Base-by-base conservation (phyloP, 1,284 basidiomycete genomes). In the Phaffia rhodozyma region DNA sequence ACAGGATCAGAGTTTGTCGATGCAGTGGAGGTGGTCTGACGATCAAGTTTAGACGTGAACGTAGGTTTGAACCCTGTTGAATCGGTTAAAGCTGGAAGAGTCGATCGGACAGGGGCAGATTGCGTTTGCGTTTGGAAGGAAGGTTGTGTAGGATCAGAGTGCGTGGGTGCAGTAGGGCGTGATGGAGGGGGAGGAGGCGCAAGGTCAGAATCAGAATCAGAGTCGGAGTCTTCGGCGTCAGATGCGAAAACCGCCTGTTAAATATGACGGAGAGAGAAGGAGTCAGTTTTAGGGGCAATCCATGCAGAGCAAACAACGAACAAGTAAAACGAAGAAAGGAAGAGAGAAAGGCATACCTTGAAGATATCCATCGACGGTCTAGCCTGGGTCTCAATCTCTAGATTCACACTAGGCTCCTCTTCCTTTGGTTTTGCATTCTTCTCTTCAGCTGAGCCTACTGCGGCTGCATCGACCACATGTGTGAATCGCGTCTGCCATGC, bases 291-390 rank as follows among this genome's bases (percentile, higher is more conserved):
- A 9, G n/a, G 34, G 21, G 21, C 21, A 11, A 57, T 25, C 23
- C 13, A 49, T 23, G 43, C 2, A 50, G n/a, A 32, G 21, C 5
- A 47, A 25, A 50, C 21, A n/a, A n/a, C n/a, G n/a, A n/a, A n/a
- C n/a, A n/a, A n/a, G n/a, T 34, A 34, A 34, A 9, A 34, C 11
- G 21, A 38, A 49, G 55, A 55, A 70, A 70, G 2, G 68, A 75
- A 68, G 77, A 78, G 53, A 77, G 73, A 20, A 73, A 1, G 11
- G 21, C 13, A 43, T 32, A 55, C 91, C 73, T 94, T 94, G 80
- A 97, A 97, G 50, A 97, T 84, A 71, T 93, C 89, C 80, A 91
- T 88, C 2, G 84, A 78, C 1, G 94, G 94, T 54, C 89, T 83
- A 67, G 87, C 80, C 73, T 93, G 93, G 0, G 86, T 91, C 68